These are phyloP conservation scores for Dittrichia graveolens DNA, from an alignment of 129 eudicot species.

Conservation along the genomic window DNA sequence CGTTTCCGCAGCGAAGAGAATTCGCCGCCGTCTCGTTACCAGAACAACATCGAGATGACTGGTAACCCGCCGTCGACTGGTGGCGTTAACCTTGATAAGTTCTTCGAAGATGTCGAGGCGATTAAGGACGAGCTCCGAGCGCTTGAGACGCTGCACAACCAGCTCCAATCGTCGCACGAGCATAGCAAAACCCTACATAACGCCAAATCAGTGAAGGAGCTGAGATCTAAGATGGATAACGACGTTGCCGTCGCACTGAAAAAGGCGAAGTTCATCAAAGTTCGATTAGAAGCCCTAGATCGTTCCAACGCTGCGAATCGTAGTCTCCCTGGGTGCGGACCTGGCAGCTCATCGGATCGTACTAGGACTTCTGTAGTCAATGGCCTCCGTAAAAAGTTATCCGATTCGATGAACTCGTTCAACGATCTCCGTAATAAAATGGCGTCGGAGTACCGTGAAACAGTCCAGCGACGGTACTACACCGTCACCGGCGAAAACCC, in stretches of 20 bases:
- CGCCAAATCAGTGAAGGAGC: constrained; percentile 63
- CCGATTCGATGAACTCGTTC: constrained; percentile 62
- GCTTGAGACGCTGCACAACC: constrained; percentile 53
- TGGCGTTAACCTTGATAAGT: constrained; percentile 66
- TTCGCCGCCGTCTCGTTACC: constrained; percentile 39
- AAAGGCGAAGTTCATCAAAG: constrained; percentile 70
- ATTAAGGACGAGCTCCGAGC: constrained; percentile 63
- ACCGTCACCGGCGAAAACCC: constrained; percentile 91
- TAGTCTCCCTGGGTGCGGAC: constrained; percentile 74
- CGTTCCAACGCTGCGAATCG: constrained; percentile 77
- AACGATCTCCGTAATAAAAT: constrained; percentile 57
- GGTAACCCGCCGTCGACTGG: constrained; percentile 26
- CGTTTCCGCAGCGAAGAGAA: constrained; percentile 52
- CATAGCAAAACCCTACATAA: constrained; percentile 71
- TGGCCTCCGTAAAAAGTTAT: constrained; percentile 68
- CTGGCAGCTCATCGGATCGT: constrained; percentile 83
- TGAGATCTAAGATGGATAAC: constrained; percentile 68
- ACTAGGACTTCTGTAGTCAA: constrained; percentile 73
- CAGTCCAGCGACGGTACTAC: constrained; percentile 72
- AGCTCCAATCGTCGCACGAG: constrained; percentile 63
- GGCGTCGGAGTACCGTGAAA: constrained; percentile 72
- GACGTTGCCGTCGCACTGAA: constrained; percentile 58
- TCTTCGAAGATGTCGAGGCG: constrained; percentile 74
- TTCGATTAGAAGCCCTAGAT: constrained; percentile 65
- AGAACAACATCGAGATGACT: constrained; percentile 49